A percentile compares a stretch with the other conserved stretches of the same genome.
These are phyloP conservation scores for Tagetes erecta DNA, from an alignment of 129 eudicot genomes.

Conservation along the genomic window DNA sequence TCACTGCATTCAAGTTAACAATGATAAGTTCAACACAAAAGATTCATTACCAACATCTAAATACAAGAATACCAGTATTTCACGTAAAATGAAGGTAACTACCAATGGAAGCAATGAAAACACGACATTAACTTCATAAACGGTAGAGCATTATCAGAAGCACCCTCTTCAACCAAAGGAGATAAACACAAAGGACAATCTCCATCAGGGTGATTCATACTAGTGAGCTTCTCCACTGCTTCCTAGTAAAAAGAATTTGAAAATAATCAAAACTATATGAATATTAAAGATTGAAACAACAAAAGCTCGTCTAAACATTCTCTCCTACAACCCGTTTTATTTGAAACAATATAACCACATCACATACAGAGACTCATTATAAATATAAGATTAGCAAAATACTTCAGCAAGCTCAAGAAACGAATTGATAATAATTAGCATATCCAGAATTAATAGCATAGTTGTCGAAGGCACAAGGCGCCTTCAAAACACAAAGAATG, in stretches of 20 bases:
- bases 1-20: constrained; percentile 48
- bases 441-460: constrained; percentile 12
- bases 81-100: constrained; percentile 17
- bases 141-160: constrained; percentile 37
- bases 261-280: neutral
- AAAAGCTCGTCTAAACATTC: neutral
- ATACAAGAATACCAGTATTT: neutral
- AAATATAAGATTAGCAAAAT: neutral
- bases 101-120: constrained; percentile 93
- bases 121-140: constrained; percentile 97
- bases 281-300: neutral
- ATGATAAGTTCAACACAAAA: neutral
- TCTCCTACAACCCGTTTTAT: too few species aligned
- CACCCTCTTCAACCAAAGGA: constrained; percentile 72
- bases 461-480: too few species aligned
- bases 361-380: neutral
- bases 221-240: constrained; percentile 83
- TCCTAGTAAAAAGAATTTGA: constrained; percentile 44
- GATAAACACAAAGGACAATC: constrained; percentile 81
- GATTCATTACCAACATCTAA: neutral
- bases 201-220: constrained; percentile 95
- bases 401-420: constrained; percentile 15
- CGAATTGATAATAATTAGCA: neutral
- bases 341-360: neutral
- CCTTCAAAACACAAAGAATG: too few species aligned